Conservation (phyloP, 2,329 filamentous ascomycete species). For the Diaporthe eres region DNA sequence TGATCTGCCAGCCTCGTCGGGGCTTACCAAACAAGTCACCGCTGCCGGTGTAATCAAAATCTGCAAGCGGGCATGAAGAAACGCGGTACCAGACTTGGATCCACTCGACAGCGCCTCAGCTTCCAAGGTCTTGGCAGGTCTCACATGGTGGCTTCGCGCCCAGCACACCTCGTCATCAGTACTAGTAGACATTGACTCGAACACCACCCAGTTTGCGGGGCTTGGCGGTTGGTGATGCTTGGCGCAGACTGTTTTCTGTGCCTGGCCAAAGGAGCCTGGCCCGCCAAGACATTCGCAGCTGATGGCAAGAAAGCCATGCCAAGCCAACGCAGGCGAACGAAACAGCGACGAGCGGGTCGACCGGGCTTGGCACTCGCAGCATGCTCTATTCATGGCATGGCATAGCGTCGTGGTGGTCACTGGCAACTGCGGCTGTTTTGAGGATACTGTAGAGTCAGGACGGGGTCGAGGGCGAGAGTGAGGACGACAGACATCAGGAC, state of each 20-base stretch:
- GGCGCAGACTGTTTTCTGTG: neutral
- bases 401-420: neutral
- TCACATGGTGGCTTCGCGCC: conserved; percentile 30
- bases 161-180: neutral
- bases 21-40: conserved; percentile 23
- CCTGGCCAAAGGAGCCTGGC: neutral
- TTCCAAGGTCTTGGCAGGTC: conserved; percentile 33
- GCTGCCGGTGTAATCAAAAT: conserved; percentile 17
- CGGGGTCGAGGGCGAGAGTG: conserved; percentile 6
- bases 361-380: conserved; percentile 33
- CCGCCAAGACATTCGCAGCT: conserved; percentile 28
- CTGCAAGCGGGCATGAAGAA: conserved; percentile 5
- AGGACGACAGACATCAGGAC: conserved; percentile 18
- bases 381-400: conserved; percentile 20
- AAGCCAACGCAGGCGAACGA: conserved; percentile 25
- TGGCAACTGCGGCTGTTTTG: conserved; percentile 28
- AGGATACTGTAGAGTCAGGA: neutral
- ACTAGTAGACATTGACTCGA: conserved; percentile 23
- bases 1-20: conserved; percentile 15
- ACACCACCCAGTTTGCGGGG: conserved; percentile 13
- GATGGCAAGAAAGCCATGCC: conserved; percentile 24
- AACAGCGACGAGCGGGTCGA: conserved; percentile 30
- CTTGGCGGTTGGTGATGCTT: conserved; percentile 34
- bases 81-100: neutral
- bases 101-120: conserved; percentile 13